Conservation (phyloP, 169 alveolate genomes). For the Theileria orientalis region DNA sequence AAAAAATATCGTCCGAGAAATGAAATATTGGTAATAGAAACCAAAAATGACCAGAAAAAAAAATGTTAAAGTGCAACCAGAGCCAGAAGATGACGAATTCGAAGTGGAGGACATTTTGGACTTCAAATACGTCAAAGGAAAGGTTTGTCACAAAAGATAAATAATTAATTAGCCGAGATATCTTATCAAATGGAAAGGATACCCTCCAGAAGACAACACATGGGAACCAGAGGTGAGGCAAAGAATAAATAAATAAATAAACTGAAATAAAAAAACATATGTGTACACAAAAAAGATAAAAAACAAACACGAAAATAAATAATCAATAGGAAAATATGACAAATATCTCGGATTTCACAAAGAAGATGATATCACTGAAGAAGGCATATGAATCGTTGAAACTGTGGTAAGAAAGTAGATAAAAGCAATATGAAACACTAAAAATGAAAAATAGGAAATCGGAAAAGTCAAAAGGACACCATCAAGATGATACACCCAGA, state of each 20-base stretch:
- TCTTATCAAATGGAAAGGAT: slow-evolving; percentile 78
- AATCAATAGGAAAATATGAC: slow-evolving; percentile 44
- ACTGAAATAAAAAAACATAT: too few relatives aligned
- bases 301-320: too few relatives aligned
- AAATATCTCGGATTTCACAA: slow-evolving; percentile 46
- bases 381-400: slow-evolving; percentile 20
- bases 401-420: not conserved
- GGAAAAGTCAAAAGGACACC: not conserved
- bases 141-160: not conserved
- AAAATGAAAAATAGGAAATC: not conserved
- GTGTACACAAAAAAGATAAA: too few relatives aligned
- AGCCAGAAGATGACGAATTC: slow-evolving; percentile 55
- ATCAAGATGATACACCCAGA: not conserved
- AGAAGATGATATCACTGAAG: slow-evolving; percentile 50
- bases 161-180: slow-evolving; percentile 32
- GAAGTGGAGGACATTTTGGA: slow-evolving; percentile 65
- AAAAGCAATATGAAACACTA: not conserved
- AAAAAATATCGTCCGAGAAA: too few relatives aligned
- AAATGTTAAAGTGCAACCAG: not conserved
- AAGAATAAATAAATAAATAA: too few relatives aligned
- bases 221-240: slow-evolving; percentile 79
- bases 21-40: too few relatives aligned
- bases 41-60: slow-evolving; percentile 25
- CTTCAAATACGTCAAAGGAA: slow-evolving; percentile 20
- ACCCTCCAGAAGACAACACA: slow-evolving; percentile 74